Evolutionary conservation across 441 rosid species (phyloP).

Genomic region (Pelargonium myrrhifolium): DNA sequence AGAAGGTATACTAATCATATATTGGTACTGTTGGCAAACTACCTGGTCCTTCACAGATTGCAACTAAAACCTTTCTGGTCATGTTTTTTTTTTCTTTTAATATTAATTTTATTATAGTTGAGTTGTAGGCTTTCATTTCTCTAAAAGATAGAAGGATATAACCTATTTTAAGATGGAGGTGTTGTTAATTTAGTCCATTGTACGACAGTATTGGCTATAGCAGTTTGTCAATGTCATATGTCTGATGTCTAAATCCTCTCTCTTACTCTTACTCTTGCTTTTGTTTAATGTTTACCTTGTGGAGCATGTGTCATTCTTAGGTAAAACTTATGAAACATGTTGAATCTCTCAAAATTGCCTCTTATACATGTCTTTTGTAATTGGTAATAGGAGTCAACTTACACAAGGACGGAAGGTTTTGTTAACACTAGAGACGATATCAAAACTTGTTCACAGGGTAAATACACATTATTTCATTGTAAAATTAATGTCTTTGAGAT

Average conservation of each 20-base stretch:
- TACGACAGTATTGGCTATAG: not conserved
- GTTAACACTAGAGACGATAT: slow-evolving; percentile 68
- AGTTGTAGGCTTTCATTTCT: no score
- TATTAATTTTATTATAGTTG: no score
- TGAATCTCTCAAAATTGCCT: slow-evolving; percentile 14
- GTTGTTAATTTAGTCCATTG: not conserved
- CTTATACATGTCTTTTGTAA: slow-evolving; percentile 10
- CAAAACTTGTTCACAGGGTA: slow-evolving; percentile 75
- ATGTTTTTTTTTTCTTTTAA: no score
- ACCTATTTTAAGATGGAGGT: not conserved
- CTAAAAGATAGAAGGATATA: not conserved
- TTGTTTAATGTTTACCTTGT: not conserved
- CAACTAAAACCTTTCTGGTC: no score
- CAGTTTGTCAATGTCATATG: not conserved
- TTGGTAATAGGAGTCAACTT: slow-evolving; percentile 62
- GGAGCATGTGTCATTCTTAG: not conserved
- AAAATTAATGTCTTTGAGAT: no score
- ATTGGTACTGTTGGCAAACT: not conserved
- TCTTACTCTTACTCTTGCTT: not conserved
- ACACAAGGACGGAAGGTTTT: slow-evolving; percentile 84
- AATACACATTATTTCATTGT: slow-evolving; percentile 12
- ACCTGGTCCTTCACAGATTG: no score
- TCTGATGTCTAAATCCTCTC: not conserved
- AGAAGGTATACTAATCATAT: not conserved
- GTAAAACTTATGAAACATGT: slow-evolving; percentile 9